Conservation (phyloP, 768 basidiomycete species). For the Suillus ampliporus region DNA sequence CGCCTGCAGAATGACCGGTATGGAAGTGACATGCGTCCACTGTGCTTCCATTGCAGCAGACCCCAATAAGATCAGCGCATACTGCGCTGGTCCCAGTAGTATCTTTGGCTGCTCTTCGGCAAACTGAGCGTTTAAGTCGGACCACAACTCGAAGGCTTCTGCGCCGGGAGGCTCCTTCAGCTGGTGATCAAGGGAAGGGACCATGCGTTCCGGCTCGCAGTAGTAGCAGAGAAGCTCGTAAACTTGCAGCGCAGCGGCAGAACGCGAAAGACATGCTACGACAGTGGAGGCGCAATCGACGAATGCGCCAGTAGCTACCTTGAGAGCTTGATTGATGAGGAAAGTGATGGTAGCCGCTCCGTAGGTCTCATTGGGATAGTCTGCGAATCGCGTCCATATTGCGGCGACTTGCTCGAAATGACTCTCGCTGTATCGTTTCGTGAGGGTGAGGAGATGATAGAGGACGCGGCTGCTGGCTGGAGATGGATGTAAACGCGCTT, state of each 20-base stretch:
- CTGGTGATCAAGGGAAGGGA: constrained; percentile 77
- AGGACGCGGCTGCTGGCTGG: constrained; percentile 66
- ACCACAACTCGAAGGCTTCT: constrained; percentile 78
- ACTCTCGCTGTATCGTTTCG: constrained; percentile 70
- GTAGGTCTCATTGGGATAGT: constrained; percentile 70
- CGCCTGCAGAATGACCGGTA: constrained; percentile 79
- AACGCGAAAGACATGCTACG: constrained; percentile 84
- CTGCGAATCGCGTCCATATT: constrained; percentile 82
- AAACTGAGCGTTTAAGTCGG: constrained; percentile 79
- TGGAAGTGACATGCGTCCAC: constrained; percentile 73
- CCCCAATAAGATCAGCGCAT: constrained; percentile 84
- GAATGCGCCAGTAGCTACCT: constrained; percentile 78
- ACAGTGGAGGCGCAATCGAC: constrained; percentile 81
- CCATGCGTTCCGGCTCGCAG: constrained; percentile 85
- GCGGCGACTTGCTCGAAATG: constrained; percentile 82
- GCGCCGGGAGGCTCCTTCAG: constrained; percentile 60
- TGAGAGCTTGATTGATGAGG: constrained; percentile 85
- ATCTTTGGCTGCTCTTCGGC: constrained; percentile 70
- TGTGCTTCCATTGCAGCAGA: constrained; percentile 77
- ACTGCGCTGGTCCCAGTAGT: constrained; percentile 82
- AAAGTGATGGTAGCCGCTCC: constrained; percentile 83
- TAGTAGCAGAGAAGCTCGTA: constrained; percentile 84
- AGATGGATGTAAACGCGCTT: constrained; percentile 33
- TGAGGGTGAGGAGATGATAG: constrained; percentile 84
- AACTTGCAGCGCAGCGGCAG: constrained; percentile 69